Percentiles rank a stretch among this genome's conserved stretches.
Evolutionary conservation across 1,284 basidiomycete genomes (phyloP).

Genomic region (Athelia sp.): DNA sequence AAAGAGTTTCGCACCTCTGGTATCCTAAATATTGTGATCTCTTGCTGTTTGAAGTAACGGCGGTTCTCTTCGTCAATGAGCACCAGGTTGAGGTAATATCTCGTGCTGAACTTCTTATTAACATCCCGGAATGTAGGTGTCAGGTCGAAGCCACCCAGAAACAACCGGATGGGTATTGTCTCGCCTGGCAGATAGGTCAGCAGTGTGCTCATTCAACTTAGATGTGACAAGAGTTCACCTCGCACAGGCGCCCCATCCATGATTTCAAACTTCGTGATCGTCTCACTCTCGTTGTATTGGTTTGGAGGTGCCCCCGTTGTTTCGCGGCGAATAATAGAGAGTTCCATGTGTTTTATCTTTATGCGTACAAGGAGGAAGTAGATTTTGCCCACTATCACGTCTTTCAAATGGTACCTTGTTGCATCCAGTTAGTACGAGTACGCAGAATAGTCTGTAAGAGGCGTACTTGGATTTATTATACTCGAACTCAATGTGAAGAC

Average conservation of each 20-base stretch:
- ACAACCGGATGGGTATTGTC: slow-evolving; percentile 96
- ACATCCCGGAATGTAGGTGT: slow-evolving; percentile 99
- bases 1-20: slow-evolving; percentile 47
- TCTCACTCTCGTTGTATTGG: slow-evolving; percentile 98
- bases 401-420: slow-evolving; percentile 95
- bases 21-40: slow-evolving; percentile 74
- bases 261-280: slow-evolving; percentile 99
- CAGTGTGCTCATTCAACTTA: not conserved
- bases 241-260: slow-evolving; percentile 97
- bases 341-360: slow-evolving; percentile 99
- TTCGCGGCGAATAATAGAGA: slow-evolving; percentile 95
- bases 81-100: slow-evolving; percentile 96
- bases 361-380: slow-evolving; percentile 98
- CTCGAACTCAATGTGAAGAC: slow-evolving; percentile 98
- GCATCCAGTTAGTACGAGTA: not conserved
- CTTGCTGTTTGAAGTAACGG: slow-evolving; percentile 91
- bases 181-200: slow-evolving; percentile 57
- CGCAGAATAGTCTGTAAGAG: not conserved
- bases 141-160: slow-evolving; percentile 96
- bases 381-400: slow-evolving; percentile 99
- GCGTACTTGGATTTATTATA: slow-evolving; percentile 98
- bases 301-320: slow-evolving; percentile 96
- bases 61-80: slow-evolving; percentile 98
- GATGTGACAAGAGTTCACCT: slow-evolving; percentile 37
- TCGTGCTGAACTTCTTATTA: slow-evolving; percentile 97